These are phyloP conservation scores for Penicillium turbatum DNA, from an alignment of 495 filamentous ascomycete species.

Conservation along the genomic window DNA sequence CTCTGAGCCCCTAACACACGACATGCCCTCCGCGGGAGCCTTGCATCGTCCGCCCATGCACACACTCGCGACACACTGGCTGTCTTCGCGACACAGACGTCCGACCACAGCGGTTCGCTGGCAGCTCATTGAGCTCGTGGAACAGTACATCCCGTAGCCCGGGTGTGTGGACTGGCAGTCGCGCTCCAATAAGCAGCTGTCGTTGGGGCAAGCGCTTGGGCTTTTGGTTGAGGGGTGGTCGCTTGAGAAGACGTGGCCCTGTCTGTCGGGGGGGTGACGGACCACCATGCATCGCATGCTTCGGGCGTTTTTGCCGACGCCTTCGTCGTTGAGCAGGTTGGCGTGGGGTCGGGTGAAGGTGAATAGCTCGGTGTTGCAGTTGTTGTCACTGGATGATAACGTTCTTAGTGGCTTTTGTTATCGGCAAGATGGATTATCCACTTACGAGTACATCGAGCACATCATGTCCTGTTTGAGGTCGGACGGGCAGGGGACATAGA, in stretches of 20 bases:
- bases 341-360: slow-evolving; percentile 1
- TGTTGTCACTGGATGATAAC: not conserved
- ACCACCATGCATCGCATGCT: not conserved
- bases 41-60: not conserved
- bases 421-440: not conserved
- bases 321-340: not conserved
- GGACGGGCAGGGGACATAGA: slow-evolving; percentile 1
- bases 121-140: not conserved
- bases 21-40: not conserved
- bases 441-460: slow-evolving; percentile 3
- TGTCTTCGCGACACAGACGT: too few relatives aligned
- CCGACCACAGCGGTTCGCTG: not conserved
- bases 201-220: not conserved
- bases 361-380: not conserved
- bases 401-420: too few relatives aligned
- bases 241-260: not conserved
- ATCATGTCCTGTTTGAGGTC: not conserved
- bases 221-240: not conserved
- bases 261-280: not conserved
- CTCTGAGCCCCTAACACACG: not conserved
- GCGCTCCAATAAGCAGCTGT: not conserved
- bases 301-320: not conserved
- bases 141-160: not conserved
- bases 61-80: too few relatives aligned
- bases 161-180: not conserved